phyloP scores from a whole-genome alignment of 164 flowering plant species.

The Saururus chinensis region DNA sequence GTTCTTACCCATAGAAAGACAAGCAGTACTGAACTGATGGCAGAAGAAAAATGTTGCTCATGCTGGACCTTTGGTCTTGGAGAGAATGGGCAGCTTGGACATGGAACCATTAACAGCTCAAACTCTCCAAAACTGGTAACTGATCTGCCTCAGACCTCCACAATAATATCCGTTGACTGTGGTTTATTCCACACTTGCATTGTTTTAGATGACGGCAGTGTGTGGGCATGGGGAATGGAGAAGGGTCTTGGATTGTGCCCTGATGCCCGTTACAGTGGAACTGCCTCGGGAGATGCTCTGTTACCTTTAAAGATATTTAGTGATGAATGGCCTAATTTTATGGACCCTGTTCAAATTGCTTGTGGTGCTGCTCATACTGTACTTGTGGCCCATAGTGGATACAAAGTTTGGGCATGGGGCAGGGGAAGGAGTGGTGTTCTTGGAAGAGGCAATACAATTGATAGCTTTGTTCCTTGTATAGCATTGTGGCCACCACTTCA shows the following conservation, averaged over 20 bases:
- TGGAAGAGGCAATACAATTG: constrained; percentile 50
- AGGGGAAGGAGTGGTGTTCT: constrained; percentile 79
- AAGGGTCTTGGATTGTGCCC: constrained; percentile 89
- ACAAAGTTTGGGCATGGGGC: constrained; percentile 85
- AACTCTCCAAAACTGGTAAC: constrained; percentile 43
- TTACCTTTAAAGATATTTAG: constrained; percentile 35
- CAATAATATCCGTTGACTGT: constrained; percentile 67
- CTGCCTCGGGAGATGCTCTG: constrained; percentile 70
- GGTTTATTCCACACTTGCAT: constrained; percentile 86
- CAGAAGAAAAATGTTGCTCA: constrained; percentile 24
- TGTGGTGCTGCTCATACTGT: constrained; percentile 95
- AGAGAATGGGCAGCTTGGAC: constrained; percentile 90
- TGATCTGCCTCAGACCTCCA: constrained; percentile 37
- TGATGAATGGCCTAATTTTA: constrained; percentile 30
- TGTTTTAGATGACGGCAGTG: constrained; percentile 64
- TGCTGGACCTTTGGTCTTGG: constrained; percentile 96
- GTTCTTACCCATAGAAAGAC: constrained; percentile 46
- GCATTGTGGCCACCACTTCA: constrained; percentile 67
- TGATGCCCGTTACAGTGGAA: constrained; percentile 50
- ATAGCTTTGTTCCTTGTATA: constrained; percentile 38
- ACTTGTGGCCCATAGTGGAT: constrained; percentile 46
- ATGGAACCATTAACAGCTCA: constrained; percentile 52
- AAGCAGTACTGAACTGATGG: constrained; percentile 11
- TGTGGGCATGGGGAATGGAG: constrained; percentile 99
- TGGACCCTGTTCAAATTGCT: constrained; percentile 59